phyloP scores from a whole-genome alignment of 331 rosid species.

The Stylosanthes scabra region DNA sequence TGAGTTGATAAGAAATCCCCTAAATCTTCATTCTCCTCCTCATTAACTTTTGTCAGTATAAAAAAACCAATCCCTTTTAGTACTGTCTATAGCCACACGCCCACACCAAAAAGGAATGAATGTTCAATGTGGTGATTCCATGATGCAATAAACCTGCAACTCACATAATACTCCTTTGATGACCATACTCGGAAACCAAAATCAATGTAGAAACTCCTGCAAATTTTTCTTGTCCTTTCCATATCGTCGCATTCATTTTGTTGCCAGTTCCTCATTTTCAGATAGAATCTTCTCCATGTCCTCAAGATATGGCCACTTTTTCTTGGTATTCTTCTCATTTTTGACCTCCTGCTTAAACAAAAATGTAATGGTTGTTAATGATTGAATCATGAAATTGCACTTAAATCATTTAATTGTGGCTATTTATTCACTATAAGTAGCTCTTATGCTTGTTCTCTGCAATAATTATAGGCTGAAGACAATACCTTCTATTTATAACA shows the following conservation, averaged over 20 bases:
- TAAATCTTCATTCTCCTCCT: slow-evolving; percentile 10
- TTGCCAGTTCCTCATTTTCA: slow-evolving; percentile 57
- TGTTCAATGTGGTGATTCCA: slow-evolving; percentile 30
- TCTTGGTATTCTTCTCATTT: slow-evolving; percentile 57
- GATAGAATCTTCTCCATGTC: slow-evolving; percentile 67
- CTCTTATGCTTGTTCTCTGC: not conserved
- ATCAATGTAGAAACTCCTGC: slow-evolving; percentile 15
- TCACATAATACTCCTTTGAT: slow-evolving; percentile 11
- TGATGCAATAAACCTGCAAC: slow-evolving; percentile 25
- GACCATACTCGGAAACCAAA: slow-evolving; percentile 14
- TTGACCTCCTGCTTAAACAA: slow-evolving; percentile 65
- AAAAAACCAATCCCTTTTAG: not conserved
- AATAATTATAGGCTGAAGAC: no score
- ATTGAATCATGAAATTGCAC: not conserved
- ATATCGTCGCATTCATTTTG: slow-evolving; percentile 51
- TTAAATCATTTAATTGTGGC: not conserved
- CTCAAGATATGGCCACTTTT: slow-evolving; percentile 72
- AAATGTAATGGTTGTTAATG: not conserved
- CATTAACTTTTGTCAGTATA: slow-evolving; percentile 1
- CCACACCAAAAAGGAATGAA: not conserved
- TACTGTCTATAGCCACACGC: not conserved
- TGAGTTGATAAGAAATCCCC: slow-evolving; percentile 1
- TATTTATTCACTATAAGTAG: not conserved
- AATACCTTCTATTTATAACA: no score
- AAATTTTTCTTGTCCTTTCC: slow-evolving; percentile 23